Evolutionary conservation across 2,329 filamentous ascomycete genomes (phyloP), one percentile per base, ranked within the genome.

Genomic region (Zasmidium citrigriseum): DNA sequence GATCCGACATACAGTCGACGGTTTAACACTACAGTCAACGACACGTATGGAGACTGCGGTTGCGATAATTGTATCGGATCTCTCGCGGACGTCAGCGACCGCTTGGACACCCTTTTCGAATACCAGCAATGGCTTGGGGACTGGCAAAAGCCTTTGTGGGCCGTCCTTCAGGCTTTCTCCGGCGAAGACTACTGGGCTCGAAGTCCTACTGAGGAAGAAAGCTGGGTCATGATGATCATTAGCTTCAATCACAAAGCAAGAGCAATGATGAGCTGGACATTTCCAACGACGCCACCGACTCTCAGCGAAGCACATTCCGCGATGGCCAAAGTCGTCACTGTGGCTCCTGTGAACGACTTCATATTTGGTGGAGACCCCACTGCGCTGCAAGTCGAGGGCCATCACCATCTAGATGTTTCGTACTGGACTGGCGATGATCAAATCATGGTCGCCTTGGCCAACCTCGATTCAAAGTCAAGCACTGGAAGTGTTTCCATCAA

Each of bases 11-110:
- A 75, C 63, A 83, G 79, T 9, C 79, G 79, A 45, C 72, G 72
- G 3, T 87, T 83, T 77, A 76, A 78, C 58, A 87, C 84, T 0
- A 70, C 72, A 0, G 85, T 82, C 68, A 87, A 87, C 70, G 59
- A 72, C 2, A 87, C 84, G 0, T 82, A 86, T 53, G 85, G 85
- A 61, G 82, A 83, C 72, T 86, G 84, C 72, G 85, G 85, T 9
- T 88, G 86, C 70, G 85, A 88, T 67, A 80, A 83, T 70, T 88
- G 85, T 69, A 55, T 60, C 21, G 83, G 82, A 52, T 69, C 68
- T n/a, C 75, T 86, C 18, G 73, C 77, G 20, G 85, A 88, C 65
- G 80, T 87, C 23, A 70, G 75, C 0, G 68, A 67, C 7, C 76
- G 80, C 1, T 66, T 82, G 1, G 77, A 82, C 50, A 64, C 69